Conservation (phyloP, 2,329 filamentous ascomycete genomes). For the Phaeophleospora eucalypticola region DNA sequence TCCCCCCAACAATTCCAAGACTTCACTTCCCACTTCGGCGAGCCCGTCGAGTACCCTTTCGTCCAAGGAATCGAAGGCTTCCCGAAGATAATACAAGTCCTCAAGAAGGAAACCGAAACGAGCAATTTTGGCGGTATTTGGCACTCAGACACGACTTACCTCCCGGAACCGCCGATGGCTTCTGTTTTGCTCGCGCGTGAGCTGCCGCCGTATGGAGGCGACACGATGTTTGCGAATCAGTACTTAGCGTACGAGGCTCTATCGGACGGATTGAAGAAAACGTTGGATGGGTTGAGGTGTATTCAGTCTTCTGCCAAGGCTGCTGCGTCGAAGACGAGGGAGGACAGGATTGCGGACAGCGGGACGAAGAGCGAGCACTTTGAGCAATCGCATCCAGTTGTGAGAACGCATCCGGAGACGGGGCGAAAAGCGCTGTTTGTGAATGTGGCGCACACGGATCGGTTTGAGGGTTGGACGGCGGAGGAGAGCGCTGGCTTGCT, state of each 20-base stretch:
- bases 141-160: constrained; percentile 25
- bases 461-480: constrained; percentile 76
- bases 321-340: constrained; percentile 23
- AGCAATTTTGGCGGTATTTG: constrained; percentile 27
- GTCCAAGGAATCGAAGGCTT: constrained; percentile 23
- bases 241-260: constrained; percentile 76
- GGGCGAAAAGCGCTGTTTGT: constrained; percentile 77
- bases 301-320: constrained; percentile 70
- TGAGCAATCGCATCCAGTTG: constrained; percentile 60
- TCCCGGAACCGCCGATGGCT: constrained; percentile 21
- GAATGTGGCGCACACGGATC: constrained; percentile 77
- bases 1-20: constrained; percentile 64
- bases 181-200: constrained; percentile 21
- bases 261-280: constrained; percentile 71
- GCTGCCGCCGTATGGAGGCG: constrained; percentile 55
- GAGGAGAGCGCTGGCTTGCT: constrained; percentile 74
- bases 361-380: constrained; percentile 72
- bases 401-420: constrained; percentile 72
- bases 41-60: constrained; percentile 47
- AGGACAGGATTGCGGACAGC: constrained; percentile 54
- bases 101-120: constrained; percentile 23
- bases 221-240: constrained; percentile 77
- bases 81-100: constrained; percentile 24
- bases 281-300: constrained; percentile 61
- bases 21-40: constrained; percentile 74